phyloP scores from a whole-genome alignment of 2,329 filamentous ascomycete species.

The Hypoxylon sp. region DNA sequence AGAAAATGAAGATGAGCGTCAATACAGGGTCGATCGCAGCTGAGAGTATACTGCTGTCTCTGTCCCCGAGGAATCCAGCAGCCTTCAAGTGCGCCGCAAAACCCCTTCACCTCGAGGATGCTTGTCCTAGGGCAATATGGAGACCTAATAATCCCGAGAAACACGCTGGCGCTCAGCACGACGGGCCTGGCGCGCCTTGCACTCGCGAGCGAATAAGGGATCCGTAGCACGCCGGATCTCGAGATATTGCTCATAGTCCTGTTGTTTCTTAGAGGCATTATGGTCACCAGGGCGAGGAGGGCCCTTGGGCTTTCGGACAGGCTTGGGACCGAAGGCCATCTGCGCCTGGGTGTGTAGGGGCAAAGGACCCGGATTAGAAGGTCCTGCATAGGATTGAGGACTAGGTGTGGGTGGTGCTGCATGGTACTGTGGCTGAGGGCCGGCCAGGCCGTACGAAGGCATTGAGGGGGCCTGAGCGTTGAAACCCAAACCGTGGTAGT shows the following conservation, averaged over 20 bases:
- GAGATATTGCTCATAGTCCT: slow-evolving; percentile 53
- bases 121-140: not conserved
- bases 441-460: not conserved
- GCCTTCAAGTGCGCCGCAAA: not conserved
- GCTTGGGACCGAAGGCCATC: slow-evolving; percentile 52
- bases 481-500: not conserved
- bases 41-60: not conserved
- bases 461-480: not conserved
- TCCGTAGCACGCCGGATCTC: slow-evolving; percentile 49
- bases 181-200: slow-evolving; percentile 51
- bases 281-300: slow-evolving; percentile 47
- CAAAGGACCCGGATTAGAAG: not conserved
- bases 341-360: slow-evolving; percentile 41
- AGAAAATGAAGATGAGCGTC: not conserved
- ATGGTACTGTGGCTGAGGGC: not conserved
- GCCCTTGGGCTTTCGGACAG: slow-evolving; percentile 52
- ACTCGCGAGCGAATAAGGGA: slow-evolving; percentile 48
- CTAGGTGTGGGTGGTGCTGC: slow-evolving; percentile 3
- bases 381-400: not conserved
- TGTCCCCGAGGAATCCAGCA: not conserved
- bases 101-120: not conserved
- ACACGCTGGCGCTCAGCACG: slow-evolving; percentile 45
- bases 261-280: slow-evolving; percentile 44
- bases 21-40: not conserved
- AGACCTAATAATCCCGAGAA: not conserved